Conservation (phyloP, 2,329 filamentous ascomycete genomes). For the Apiospora sp. region DNA sequence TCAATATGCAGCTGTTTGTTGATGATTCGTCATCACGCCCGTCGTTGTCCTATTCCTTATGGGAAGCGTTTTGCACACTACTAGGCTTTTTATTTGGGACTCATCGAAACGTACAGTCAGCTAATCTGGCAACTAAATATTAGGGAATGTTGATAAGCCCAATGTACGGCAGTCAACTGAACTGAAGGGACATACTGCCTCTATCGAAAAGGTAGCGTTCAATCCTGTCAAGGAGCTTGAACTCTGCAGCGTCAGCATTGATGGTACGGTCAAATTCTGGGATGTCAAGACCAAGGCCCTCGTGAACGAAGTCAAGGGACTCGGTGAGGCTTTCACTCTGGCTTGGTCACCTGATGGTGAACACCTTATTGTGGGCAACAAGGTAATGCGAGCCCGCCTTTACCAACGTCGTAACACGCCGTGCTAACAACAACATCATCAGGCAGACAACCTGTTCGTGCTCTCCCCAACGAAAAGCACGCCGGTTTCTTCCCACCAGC, state of each 20-base stretch:
- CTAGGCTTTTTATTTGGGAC: not conserved
- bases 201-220: conserved; percentile 80
- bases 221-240: conserved; percentile 80
- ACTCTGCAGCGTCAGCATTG: conserved; percentile 76
- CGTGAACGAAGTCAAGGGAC: conserved; percentile 72
- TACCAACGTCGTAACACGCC: not conserved
- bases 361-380: conserved; percentile 75
- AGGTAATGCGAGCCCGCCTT: conserved; percentile 53
- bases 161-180: conserved; percentile 79
- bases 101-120: not conserved
- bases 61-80: not conserved
- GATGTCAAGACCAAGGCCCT: conserved; percentile 78
- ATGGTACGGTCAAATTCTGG: conserved; percentile 81
- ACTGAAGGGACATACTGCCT: conserved; percentile 70
- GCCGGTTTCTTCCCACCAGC: conserved; percentile 65
- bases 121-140: not conserved
- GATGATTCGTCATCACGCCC: not conserved
- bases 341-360: conserved; percentile 78
- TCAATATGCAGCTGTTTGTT: conserved; percentile 8
- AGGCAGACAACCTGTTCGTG: conserved; percentile 70
- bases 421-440: conserved; percentile 40
- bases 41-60: not conserved
- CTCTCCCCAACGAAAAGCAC: conserved; percentile 67
- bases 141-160: conserved; percentile 79
- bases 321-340: conserved; percentile 74